phyloP scores from a whole-genome alignment of 257 asterid species.

The Penstemon davidsonii region DNA sequence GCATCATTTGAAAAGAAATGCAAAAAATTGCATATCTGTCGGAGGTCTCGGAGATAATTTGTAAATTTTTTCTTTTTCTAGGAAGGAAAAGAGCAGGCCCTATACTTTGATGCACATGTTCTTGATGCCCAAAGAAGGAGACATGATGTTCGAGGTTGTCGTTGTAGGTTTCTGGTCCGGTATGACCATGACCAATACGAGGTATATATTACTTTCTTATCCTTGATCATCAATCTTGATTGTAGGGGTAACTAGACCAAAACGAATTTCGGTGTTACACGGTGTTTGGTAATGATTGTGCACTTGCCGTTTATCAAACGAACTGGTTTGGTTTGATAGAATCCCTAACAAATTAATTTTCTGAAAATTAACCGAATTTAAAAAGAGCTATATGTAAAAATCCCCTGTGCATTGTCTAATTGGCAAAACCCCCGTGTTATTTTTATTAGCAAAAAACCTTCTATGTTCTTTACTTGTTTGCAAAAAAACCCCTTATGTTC shows the following conservation, averaged over 20 bases:
- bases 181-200: constrained; percentile 94
- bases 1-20: neutral
- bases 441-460: too few species aligned
- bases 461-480: too few species aligned
- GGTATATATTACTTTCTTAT: constrained; percentile 44
- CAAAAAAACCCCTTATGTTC: too few species aligned
- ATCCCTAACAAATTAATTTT: too few species aligned
- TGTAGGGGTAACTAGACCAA: too few species aligned
- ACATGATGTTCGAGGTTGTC: constrained; percentile 96
- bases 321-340: too few species aligned
- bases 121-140: constrained; percentile 96
- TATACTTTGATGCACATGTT: constrained; percentile 95
- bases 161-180: constrained; percentile 94
- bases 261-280: too few species aligned
- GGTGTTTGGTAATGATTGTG: neutral
- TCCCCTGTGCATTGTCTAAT: too few species aligned
- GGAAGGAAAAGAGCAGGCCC: constrained; percentile 99
- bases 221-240: neutral
- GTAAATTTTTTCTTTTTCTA: constrained; percentile 26
- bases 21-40: neutral
- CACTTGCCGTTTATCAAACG: neutral
- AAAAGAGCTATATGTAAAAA: too few species aligned
- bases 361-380: too few species aligned
- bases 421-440: too few species aligned
- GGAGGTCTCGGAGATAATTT: neutral